Conservation (phyloP, 192 early-diverging fungal genomes). For the Umbelopsis isabellina region DNA sequence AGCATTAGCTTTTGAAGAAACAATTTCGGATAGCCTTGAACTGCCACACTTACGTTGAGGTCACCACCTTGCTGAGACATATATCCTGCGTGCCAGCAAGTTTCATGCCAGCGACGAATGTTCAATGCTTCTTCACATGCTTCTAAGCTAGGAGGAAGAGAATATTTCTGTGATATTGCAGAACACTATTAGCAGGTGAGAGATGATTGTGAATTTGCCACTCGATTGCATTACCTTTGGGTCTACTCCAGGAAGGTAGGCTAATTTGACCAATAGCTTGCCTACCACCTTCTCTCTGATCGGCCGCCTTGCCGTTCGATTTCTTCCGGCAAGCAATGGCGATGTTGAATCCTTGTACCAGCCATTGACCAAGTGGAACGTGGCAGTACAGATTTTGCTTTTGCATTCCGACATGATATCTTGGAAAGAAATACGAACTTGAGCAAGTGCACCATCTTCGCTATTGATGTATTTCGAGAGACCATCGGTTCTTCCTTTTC, state of each 20-base stretch:
- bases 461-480: slow-evolving; percentile 26
- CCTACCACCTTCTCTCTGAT: slow-evolving; percentile 30
- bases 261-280: slow-evolving; percentile 28
- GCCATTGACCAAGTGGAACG: slow-evolving; percentile 32
- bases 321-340: neutral
- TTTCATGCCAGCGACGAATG: slow-evolving; percentile 28
- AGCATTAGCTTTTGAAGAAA: neutral
- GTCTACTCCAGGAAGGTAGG: slow-evolving; percentile 26
- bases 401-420: slow-evolving; percentile 22
- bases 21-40: neutral
- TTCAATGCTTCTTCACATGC: slow-evolving; percentile 32
- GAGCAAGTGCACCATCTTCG: slow-evolving; percentile 29
- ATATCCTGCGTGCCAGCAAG: slow-evolving; percentile 25
- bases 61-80: slow-evolving; percentile 40
- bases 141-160: slow-evolving; percentile 27
- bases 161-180: neutral
- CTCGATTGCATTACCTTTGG: slow-evolving; percentile 7
- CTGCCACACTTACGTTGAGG: slow-evolving; percentile 25
- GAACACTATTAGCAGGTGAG: neutral
- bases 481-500: slow-evolving; percentile 14
- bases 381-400: slow-evolving; percentile 27
- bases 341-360: slow-evolving; percentile 22
- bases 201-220: neutral
- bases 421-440: slow-evolving; percentile 22
- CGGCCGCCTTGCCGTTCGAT: neutral